These are phyloP conservation scores for Backusella westeae DNA, from an alignment of 192 early-diverging fungal species.

Conservation along the genomic window DNA sequence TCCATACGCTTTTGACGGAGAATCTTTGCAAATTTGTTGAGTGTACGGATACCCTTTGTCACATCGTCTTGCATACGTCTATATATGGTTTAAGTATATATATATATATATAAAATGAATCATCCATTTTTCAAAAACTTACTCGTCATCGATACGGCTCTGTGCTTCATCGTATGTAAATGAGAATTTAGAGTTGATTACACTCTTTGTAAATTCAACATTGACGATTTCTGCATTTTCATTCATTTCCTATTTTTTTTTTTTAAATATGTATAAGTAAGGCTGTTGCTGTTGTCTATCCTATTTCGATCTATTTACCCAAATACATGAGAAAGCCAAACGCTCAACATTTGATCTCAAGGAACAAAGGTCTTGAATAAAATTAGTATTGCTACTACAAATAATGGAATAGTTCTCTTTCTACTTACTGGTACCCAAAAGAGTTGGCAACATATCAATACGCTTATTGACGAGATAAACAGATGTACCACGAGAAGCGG, in stretches of 20 bases:
- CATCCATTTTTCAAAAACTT: constrained; percentile 30
- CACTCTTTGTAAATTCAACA: constrained; percentile 84
- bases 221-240: constrained; percentile 58
- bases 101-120: neutral
- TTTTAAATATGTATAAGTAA: constrained; percentile 4
- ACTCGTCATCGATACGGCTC: constrained; percentile 69
- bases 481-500: constrained; percentile 83
- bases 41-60: constrained; percentile 63
- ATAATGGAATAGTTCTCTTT: neutral
- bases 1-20: constrained; percentile 78
- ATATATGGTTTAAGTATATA: constrained; percentile 1
- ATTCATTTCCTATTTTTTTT: constrained; percentile 52
- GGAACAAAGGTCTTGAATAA: constrained; percentile 65
- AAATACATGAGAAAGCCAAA: constrained; percentile 89
- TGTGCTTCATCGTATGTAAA: constrained; percentile 97
- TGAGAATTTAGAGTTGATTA: constrained; percentile 90
- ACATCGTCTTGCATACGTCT: constrained; percentile 63
- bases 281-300: neutral
- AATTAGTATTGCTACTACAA: neutral
- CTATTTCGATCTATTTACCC: constrained; percentile 40
- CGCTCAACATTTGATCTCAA: constrained; percentile 86
- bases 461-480: constrained; percentile 91
- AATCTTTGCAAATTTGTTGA: constrained; percentile 82
- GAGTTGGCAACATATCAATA: constrained; percentile 92
- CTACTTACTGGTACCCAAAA: constrained; percentile 65